Percentiles rank a stretch among this genome's conserved stretches.
These are phyloP conservation scores for Ulmus americana DNA, from an alignment of 331 rosid species.

Conservation along the genomic window DNA sequence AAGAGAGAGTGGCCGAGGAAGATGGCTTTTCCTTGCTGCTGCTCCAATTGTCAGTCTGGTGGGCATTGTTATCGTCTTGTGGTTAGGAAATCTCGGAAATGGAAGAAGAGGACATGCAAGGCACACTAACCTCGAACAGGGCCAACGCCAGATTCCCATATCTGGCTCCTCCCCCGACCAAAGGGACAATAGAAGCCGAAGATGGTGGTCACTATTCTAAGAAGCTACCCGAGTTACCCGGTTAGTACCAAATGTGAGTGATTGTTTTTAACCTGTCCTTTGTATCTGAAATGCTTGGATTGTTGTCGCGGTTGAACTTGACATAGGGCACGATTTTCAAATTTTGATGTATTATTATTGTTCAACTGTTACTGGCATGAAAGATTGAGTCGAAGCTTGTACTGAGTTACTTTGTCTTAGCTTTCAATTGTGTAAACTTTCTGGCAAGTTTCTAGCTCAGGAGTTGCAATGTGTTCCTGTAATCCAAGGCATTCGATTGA, in stretches of 20 bases:
- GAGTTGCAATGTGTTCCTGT: too few species aligned
- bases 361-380: neutral
- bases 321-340: neutral
- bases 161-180: conserved; percentile 36
- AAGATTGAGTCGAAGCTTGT: neutral
- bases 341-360: neutral
- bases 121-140: conserved; percentile 27
- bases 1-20: conserved; percentile 46
- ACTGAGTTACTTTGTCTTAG: too few species aligned
- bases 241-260: conserved; percentile 8
- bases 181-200: conserved; percentile 67
- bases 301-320: neutral
- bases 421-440: too few species aligned
- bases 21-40: conserved; percentile 80
- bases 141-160: conserved; percentile 28
- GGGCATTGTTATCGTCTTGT: conserved; percentile 75
- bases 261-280: neutral
- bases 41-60: conserved; percentile 86
- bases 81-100: conserved; percentile 66
- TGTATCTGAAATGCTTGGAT: neutral
- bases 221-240: neutral
- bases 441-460: too few species aligned
- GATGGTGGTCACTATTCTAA: conserved; percentile 84
- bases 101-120: conserved; percentile 35
- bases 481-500: too few species aligned